A percentile compares a stretch with the other conserved stretches of the same genome.
These are phyloP conservation scores for Aristolochia contorta DNA, from an alignment of 164 flowering plant genomes.

Conservation along the genomic window DNA sequence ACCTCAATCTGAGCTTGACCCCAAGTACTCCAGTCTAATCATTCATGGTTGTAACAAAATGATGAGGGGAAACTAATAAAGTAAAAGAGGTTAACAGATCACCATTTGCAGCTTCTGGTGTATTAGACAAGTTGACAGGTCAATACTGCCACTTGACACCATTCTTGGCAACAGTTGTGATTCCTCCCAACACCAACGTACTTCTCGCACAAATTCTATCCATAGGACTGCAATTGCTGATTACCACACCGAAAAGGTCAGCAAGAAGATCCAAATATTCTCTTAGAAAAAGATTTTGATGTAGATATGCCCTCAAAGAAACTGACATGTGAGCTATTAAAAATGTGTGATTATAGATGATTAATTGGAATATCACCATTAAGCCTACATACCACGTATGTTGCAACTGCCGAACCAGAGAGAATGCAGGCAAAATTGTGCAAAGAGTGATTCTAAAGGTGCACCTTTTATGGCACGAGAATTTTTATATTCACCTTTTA, in stretches of 20 bases:
- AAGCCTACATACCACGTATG: conserved; percentile 67
- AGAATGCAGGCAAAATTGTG: conserved; percentile 75
- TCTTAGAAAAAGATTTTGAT: not conserved
- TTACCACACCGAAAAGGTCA: conserved; percentile 8
- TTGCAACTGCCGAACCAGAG: conserved; percentile 95
- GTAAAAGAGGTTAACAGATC: conserved; percentile 8
- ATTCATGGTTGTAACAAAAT: too few relatives aligned
- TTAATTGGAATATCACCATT: not conserved
- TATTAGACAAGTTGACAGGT: conserved; percentile 79
- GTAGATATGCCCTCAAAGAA: too few relatives aligned
- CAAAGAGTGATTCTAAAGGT: conserved; percentile 81
- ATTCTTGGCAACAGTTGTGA: conserved; percentile 77
- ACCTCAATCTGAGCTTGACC: too few relatives aligned
- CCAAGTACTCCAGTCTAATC: too few relatives aligned
- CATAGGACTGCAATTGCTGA: conserved; percentile 86
- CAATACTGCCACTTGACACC: conserved; percentile 49
- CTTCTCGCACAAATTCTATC: conserved; percentile 95
- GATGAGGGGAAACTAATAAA: not conserved
- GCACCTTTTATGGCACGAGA: conserved; percentile 88
- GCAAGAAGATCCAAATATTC: not conserved
- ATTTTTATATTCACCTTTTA: conserved; percentile 42
- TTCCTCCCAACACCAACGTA: conserved; percentile 99
- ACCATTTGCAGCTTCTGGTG: conserved; percentile 96
- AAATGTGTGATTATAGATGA: too few relatives aligned
- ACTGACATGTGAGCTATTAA: too few relatives aligned